A percentile compares a stretch with the other conserved stretches of the same genome.
Evolutionary conservation across 371 early-diverging fungal species (phyloP).

Genomic region (Sanchytrium tribonematis): DNA sequence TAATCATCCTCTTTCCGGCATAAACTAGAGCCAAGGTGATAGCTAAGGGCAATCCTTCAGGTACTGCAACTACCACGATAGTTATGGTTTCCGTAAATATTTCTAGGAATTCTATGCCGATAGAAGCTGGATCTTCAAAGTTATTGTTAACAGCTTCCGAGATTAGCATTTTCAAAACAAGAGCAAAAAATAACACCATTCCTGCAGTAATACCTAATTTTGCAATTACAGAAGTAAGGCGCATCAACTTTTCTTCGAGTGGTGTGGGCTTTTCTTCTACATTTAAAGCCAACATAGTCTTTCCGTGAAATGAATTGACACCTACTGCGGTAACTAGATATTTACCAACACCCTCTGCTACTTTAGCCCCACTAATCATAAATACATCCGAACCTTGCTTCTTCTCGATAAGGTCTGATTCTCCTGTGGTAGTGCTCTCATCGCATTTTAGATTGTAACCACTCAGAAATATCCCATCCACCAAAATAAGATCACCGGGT

Average conservation of each 20-base stretch:
- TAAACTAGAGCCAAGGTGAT: slow-evolving; percentile 84
- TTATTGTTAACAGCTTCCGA: not conserved
- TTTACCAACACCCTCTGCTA: slow-evolving; percentile 55
- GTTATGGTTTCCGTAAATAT: slow-evolving; percentile 2
- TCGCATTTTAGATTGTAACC: slow-evolving; percentile 61
- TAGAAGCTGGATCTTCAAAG: not conserved
- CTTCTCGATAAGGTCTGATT: slow-evolving; percentile 55
- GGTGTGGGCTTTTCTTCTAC: slow-evolving; percentile 53
- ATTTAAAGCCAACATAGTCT: slow-evolving; percentile 51
- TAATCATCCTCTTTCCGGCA: slow-evolving; percentile 61
- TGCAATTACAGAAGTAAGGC: slow-evolving; percentile 64
- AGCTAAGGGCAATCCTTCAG: slow-evolving; percentile 93
- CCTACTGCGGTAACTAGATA: slow-evolving; percentile 66
- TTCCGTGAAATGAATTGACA: slow-evolving; percentile 38
- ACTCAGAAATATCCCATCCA: slow-evolving; percentile 46
- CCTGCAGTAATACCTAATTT: slow-evolving; percentile 59
- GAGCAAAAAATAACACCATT: slow-evolving; percentile 37
- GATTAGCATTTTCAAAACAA: slow-evolving; percentile 32
- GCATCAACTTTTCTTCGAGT: slow-evolving; percentile 55
- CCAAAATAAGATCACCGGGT: slow-evolving; percentile 75
- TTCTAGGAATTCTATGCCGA: not conserved
- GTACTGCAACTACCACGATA: slow-evolving; percentile 20
- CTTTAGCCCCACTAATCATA: slow-evolving; percentile 63
- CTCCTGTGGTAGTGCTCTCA: slow-evolving; percentile 72
- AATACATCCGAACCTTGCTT: slow-evolving; percentile 34